Evolutionary conservation across 768 basidiomycete genomes (phyloP).

Genomic region (Imleria badia): DNA sequence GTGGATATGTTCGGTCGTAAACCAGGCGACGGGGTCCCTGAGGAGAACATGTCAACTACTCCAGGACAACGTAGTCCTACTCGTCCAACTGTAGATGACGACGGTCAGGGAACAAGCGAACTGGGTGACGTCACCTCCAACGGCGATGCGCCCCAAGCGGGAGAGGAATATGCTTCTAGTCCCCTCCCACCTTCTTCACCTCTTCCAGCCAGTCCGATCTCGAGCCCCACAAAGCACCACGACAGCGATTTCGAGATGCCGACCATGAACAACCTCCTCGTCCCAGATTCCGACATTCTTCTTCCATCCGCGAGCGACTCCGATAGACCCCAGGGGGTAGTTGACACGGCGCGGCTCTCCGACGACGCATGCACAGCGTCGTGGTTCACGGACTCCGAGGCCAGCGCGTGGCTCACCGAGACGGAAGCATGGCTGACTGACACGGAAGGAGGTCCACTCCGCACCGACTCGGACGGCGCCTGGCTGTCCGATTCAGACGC

Average conservation of each 20-base stretch:
- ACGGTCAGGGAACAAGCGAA: neutral
- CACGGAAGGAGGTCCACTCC: slow-evolving; percentile 41
- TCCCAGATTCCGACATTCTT: slow-evolving; percentile 16
- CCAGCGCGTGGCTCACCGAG: slow-evolving; percentile 26
- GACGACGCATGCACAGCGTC: slow-evolving; percentile 4
- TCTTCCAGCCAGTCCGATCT: slow-evolving; percentile 51
- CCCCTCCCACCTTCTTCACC: slow-evolving; percentile 65
- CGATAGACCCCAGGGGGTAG: neutral
- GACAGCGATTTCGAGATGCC: slow-evolving; percentile 9
- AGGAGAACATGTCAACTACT: slow-evolving; percentile 42
- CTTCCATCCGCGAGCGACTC: slow-evolving; percentile 8
- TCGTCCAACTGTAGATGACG: neutral
- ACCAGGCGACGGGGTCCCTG: slow-evolving; percentile 41
- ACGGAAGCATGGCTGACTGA: slow-evolving; percentile 32
- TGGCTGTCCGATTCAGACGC: slow-evolving; percentile 36
- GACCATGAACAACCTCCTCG: slow-evolving; percentile 12
- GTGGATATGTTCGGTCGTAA: slow-evolving; percentile 29
- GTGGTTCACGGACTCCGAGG: slow-evolving; percentile 20
- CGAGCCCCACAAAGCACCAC: slow-evolving; percentile 18
- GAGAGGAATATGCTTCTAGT: slow-evolving; percentile 35
- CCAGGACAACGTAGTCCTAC: slow-evolving; percentile 15
- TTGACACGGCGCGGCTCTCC: slow-evolving; percentile 7
- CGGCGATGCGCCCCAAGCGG: slow-evolving; percentile 24
- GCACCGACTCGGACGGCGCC: slow-evolving; percentile 38
- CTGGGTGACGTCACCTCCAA: slow-evolving; percentile 16